Base-by-base conservation (phyloP, 1,139 yeast genomes). In the Zhuliangozyma parablackwelliae region DNA sequence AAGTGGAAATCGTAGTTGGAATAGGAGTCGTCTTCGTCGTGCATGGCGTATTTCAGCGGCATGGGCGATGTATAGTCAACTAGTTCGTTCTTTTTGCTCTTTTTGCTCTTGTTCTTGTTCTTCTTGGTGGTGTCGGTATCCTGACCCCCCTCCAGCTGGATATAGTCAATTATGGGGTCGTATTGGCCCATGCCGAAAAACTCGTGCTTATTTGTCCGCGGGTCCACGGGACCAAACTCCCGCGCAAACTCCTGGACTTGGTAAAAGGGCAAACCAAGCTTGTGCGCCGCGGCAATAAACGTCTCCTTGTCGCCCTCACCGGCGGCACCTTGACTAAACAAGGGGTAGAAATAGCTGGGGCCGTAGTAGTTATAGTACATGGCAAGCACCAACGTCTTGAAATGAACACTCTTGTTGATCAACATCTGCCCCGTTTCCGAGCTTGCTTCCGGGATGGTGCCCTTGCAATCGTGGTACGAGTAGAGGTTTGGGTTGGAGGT, bases 301-400 rank as follows among this genome's bases (percentile, higher is more conserved):
- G 84, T 79, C 47, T 80, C 85, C 49, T 79, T 79, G 51, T 77
- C 82, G 45, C 82, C 82, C 52, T 76, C 78, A 33, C 82, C 82
- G 6, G 80, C 76, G 25, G 78, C 74, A 43, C 80, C 80, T 54
- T 76, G 81, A 10, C 77, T 70, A 34, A 77, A 55, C 37, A 78
- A 51, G 11, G 72, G 69, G 46, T 77, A 75, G 51, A 72, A 78
- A 55, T 69, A 76, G 28, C 64, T 61, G 26, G 78, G 78, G 0
- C 82, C 82, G 54, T 68, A 67, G 33, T 61, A 57, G 47, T 79
- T 79, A 53, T 80, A 80, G 50, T 78, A 80, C 34, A 77, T 56
- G 0, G 83, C 68, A 23, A 79, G 58, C 28, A 78, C 46, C 33
- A 80, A 54, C 0, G 82, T 67, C 39, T 59, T 63, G 36, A 73